phyloP scores from a whole-genome alignment of 2,329 filamentous ascomycete species.

The Hypoxylon rubiginosum region DNA sequence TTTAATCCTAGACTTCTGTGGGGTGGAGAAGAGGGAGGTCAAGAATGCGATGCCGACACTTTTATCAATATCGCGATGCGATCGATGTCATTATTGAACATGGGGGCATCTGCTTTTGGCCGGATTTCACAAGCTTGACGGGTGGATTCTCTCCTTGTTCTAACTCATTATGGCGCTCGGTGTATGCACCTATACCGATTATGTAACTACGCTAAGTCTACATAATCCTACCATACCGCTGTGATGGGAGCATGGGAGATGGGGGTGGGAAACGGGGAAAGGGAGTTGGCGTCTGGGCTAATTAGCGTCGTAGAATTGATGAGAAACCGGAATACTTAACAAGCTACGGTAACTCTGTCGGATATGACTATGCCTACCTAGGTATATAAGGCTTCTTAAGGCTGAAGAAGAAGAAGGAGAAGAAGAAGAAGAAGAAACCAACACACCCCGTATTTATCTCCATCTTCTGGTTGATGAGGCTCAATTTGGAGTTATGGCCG shows the following conservation, averaged over 20 bases:
- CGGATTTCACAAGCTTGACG: constrained; percentile 6
- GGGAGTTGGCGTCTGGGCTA: constrained; percentile 6
- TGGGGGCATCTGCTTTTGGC: not conserved
- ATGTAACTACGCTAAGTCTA: constrained; percentile 23
- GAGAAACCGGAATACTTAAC: constrained; percentile 19
- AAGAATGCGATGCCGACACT: constrained; percentile 1
- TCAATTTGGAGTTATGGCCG: constrained; percentile 42
- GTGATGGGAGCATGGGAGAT: not conserved
- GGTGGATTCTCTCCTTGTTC: not conserved
- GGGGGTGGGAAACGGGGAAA: not conserved
- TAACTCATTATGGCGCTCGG: constrained; percentile 17
- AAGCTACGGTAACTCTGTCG: constrained; percentile 13
- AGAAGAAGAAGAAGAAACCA: not conserved
- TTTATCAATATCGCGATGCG: constrained; percentile 6
- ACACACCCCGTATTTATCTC: constrained; percentile 28
- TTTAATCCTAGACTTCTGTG: constrained; percentile 17
- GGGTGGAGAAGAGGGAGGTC: not conserved
- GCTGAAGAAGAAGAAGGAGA: constrained; percentile 23
- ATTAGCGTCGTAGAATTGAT: constrained; percentile 1
- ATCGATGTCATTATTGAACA: constrained; percentile 15
- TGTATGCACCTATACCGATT: constrained; percentile 15
- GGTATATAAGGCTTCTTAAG: constrained; percentile 40
- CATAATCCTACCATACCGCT: constrained; percentile 16
- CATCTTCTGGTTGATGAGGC: constrained; percentile 37
- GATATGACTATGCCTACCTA: constrained; percentile 26